Base-by-base conservation (phyloP, 345 rosid genomes). In the Eucalyptus decipiens region DNA sequence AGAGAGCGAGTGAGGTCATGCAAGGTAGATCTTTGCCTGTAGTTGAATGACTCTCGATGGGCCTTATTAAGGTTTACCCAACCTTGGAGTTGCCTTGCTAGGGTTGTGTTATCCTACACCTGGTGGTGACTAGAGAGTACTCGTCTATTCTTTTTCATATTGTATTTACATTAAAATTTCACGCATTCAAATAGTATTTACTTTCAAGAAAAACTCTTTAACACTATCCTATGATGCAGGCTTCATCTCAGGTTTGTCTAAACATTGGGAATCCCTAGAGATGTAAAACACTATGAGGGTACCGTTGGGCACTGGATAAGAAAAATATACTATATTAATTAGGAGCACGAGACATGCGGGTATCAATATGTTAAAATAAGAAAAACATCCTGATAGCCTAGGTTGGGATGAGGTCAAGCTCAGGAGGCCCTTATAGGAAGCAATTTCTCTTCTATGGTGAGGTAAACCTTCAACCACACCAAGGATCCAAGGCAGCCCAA, bases 271-370 rank as follows among this genome's bases (percentile, higher is more conserved):
- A 51, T 51, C 56, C 23, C 4, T 7, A 2, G 9, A 51, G 10
- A 52, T 52, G 4, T 52, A 52, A 52, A 52, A 19, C 10, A 19
- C 24, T 52, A 18, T 2, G 4, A 19, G 56, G 1, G 56, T 52
- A 52, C 24, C 24, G 2, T 18, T 3, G 56, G 56, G 2, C 9
- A 52, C 0, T 19, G 4, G 2, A 1, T 52, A 52, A 8, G 10
- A 52, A 52, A 52, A 1, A 52, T 52, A 52, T 52, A 19, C 1
- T 0, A 0, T 3, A 52, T 52, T 1, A 52, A 52, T 19, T 19
- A 19, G 24, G 11, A 2, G 1, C 2, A 0, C 4, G 23, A 18
- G 23, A 51, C 0, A 51, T 51, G 4, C 9, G 0, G 24, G 0
- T 4, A 52, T 0, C 0, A 0, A 52, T 52, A 19, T 0, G 9